These are phyloP conservation scores for Trametopsis cervina DNA, from an alignment of 768 basidiomycete genomes.

Conservation along the genomic window DNA sequence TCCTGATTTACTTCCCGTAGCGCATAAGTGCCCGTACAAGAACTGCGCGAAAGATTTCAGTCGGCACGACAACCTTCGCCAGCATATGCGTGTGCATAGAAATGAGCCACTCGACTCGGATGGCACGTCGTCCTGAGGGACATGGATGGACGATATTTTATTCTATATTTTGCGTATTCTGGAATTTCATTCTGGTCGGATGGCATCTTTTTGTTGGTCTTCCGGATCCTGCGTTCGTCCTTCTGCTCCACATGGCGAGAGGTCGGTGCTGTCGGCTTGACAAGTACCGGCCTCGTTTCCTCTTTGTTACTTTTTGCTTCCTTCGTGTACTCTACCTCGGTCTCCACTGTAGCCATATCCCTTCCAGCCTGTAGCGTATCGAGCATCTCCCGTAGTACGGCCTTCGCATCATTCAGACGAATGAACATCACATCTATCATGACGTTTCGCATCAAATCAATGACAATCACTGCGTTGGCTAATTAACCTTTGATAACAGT, in stretches of 20 bases:
- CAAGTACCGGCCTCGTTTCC: not conserved
- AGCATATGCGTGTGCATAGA: slow-evolving; percentile 81
- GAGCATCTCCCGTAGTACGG: no score
- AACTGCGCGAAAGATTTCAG: slow-evolving; percentile 82
- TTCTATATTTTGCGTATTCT: not conserved
- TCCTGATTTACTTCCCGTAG: slow-evolving; percentile 31
- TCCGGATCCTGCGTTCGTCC: not conserved
- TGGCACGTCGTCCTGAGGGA: slow-evolving; percentile 16
- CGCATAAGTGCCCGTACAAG: slow-evolving; percentile 74
- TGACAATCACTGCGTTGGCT: no score
- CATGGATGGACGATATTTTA: not conserved
- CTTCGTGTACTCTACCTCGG: no score
- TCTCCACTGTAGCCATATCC: no score
- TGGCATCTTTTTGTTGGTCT: not conserved
- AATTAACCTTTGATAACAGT: no score
- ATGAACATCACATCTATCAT: no score
- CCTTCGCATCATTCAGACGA: no score
- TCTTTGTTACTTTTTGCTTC: not conserved
- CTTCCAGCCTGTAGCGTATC: no score
- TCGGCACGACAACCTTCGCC: slow-evolving; percentile 81
- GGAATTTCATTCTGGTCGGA: not conserved
- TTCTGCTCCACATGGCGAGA: not conserved
- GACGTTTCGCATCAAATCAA: no score
- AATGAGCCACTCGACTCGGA: slow-evolving; percentile 14
- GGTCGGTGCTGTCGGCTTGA: not conserved